These are phyloP conservation scores for Mucor lusitanicus DNA, from an alignment of 371 early-diverging fungal genomes.

Conservation along the genomic window DNA sequence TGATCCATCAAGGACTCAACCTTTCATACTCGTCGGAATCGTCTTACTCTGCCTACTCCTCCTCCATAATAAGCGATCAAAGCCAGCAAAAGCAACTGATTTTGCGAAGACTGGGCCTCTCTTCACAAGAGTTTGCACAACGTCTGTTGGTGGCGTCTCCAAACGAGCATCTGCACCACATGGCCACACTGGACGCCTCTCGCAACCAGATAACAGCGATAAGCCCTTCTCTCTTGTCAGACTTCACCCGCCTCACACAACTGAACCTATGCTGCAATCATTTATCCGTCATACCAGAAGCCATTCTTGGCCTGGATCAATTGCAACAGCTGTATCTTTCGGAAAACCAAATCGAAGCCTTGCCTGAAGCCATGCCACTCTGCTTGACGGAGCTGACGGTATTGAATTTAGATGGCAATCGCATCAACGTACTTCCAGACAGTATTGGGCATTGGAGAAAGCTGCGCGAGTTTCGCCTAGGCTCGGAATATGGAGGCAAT, in stretches of 20 bases:
- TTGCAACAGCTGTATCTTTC: constrained; percentile 56
- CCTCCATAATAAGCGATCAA: not conserved
- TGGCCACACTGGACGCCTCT: constrained; percentile 33
- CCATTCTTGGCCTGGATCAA: constrained; percentile 46
- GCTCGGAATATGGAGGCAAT: constrained; percentile 64
- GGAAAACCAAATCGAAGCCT: constrained; percentile 47
- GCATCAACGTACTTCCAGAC: constrained; percentile 46
- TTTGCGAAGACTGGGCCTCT: not conserved
- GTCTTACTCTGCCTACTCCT: not conserved
- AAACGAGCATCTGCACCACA: not conserved
- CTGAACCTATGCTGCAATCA: constrained; percentile 61
- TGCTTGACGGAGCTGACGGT: constrained; percentile 41
- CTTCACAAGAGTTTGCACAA: constrained; percentile 5
- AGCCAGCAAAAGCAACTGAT: not conserved
- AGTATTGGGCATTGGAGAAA: constrained; percentile 41
- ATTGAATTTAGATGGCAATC: constrained; percentile 51
- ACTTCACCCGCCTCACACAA: constrained; percentile 26
- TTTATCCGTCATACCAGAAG: constrained; percentile 47
- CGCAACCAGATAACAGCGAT: constrained; percentile 42
- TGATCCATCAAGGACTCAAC: not conserved
- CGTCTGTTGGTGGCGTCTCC: not conserved
- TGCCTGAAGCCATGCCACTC: constrained; percentile 46
- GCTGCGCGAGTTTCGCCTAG: constrained; percentile 55
- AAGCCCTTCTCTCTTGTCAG: constrained; percentile 22
- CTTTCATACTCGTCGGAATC: constrained; percentile 2